Evolutionary conservation across 805 yeast genomes (phyloP), one percentile per base, ranked within the genome.

Genomic region (Saccharomycopsis capsularis): DNA sequence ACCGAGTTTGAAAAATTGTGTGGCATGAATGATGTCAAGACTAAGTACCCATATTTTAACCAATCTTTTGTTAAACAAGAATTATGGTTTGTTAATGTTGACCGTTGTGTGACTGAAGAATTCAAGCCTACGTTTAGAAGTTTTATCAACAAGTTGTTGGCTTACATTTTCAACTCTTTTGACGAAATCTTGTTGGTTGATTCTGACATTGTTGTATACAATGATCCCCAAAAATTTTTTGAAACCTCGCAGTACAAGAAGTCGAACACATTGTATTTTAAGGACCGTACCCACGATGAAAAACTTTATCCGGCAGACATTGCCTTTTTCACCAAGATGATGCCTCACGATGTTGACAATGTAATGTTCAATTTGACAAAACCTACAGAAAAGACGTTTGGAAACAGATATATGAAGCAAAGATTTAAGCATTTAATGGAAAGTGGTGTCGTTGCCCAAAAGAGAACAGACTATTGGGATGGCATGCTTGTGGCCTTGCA

Each of bases 121-220:
- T 57, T 54, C 47, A 46, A 37, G 2, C 34, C 35, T 1, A 44
- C 50, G 18, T 74, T 74, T 51, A 55, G 50, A 1, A 65, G 70
- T 0, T 75, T 67, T 56, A 70, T 68, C 13, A 73, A 70, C 56
- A 76, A 76, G 55, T 64, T 76, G 41, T 55, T 75, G 18, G 78
- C 79, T 0, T 65, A 68, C 61, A 65, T 62, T 36, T 68, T 62
- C 60, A 65, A 59, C 44, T 70, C 79, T 6, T 78, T 77, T 56
- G 69, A 70, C 34, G 79, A 75, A 54, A 66, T 69, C 35, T 61
- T 79, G 9, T 62, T 78, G 24, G 48, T 79, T n/a, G 84, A 79
- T 56, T 79, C 81, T 2, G 80, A 74, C 53, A 64, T 72, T 1
- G 74, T 76, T 1, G 68, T 76, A 1, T 62, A 75, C 44, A 63